Evolutionary conservation across 768 basidiomycete genomes (phyloP).

Genomic region (Exsudoporus frostii): DNA sequence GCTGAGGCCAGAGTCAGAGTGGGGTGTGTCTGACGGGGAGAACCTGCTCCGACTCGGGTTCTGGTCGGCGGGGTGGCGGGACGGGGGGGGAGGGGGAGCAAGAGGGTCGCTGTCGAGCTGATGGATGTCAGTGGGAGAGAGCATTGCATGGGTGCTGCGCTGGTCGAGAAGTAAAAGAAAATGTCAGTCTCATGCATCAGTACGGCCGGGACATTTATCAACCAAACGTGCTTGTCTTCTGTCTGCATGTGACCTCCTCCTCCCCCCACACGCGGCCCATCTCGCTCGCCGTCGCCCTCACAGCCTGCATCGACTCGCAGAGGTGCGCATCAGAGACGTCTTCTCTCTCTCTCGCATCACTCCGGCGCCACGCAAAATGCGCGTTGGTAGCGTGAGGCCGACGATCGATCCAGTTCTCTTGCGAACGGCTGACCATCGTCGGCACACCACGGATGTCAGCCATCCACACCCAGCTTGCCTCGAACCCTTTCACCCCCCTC

Average conservation of each 20-base stretch:
- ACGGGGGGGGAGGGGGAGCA: background rate
- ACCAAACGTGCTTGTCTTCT: background rate
- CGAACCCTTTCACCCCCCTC: background rate
- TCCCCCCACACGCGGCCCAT: background rate
- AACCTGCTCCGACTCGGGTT: background rate
- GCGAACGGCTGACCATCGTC: conserved; percentile 1
- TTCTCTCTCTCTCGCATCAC: background rate
- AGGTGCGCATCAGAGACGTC: background rate
- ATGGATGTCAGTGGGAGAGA: conserved; percentile 18
- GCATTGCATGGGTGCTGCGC: conserved; percentile 17
- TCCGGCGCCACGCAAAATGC: conserved; percentile 5
- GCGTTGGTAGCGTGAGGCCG: conserved; percentile 16
- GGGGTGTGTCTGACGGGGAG: conserved; percentile 17
- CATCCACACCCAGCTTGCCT: background rate
- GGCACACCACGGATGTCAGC: background rate
- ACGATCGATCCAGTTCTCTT: conserved; percentile 8
- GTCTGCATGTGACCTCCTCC: background rate
- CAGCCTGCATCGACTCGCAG: background rate
- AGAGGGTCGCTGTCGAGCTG: conserved; percentile 4
- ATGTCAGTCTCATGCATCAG: background rate
- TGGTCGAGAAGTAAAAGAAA: conserved; percentile 2
- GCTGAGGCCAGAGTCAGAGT: conserved; percentile 31
- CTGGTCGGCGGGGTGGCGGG: background rate
- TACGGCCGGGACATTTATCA: conserved; percentile 7
- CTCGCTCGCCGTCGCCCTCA: background rate